These are phyloP conservation scores for Penicillium bialowiezense DNA, from an alignment of 495 filamentous ascomycete genomes.

Conservation along the genomic window DNA sequence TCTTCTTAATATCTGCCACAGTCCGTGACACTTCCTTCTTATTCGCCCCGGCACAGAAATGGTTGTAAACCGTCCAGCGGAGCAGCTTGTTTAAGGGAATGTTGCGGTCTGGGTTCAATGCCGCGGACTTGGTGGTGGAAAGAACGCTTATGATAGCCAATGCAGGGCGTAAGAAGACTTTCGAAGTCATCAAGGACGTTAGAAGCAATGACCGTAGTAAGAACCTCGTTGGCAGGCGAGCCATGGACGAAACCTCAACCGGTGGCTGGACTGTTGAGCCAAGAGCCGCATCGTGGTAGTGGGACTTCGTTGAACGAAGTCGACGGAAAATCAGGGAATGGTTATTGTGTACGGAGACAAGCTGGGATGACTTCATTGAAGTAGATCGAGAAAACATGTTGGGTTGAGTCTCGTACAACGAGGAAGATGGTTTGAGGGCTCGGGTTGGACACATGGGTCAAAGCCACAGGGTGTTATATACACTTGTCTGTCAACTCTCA, in stretches of 20 bases:
- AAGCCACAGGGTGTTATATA: neutral
- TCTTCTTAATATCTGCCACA: conserved; percentile 54
- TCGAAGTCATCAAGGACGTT: conserved; percentile 74
- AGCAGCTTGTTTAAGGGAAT: conserved; percentile 55
- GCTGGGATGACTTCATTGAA: neutral
- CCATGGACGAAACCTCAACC: conserved; percentile 48
- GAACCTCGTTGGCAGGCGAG: conserved; percentile 62
- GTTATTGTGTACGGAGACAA: neutral
- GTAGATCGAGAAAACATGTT: conserved; percentile 13
- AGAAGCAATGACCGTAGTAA: conserved; percentile 72
- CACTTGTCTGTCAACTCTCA: no score
- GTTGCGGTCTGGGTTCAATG: conserved; percentile 60
- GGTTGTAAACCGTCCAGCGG: conserved; percentile 76
- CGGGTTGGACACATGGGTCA: neutral
- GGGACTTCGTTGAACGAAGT: conserved; percentile 18
- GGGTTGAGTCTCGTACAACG: neutral
- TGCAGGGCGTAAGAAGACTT: conserved; percentile 62
- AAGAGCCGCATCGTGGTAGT: conserved; percentile 15
- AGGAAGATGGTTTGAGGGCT: neutral
- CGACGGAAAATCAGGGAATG: neutral
- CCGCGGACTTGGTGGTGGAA: conserved; percentile 57
- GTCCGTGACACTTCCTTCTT: conserved; percentile 58
- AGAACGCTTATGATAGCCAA: conserved; percentile 60
- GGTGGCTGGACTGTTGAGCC: conserved; percentile 3
- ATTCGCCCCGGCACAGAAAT: conserved; percentile 81